Base-by-base conservation (phyloP, 1,139 yeast species). In the Candida albicans region DNA sequence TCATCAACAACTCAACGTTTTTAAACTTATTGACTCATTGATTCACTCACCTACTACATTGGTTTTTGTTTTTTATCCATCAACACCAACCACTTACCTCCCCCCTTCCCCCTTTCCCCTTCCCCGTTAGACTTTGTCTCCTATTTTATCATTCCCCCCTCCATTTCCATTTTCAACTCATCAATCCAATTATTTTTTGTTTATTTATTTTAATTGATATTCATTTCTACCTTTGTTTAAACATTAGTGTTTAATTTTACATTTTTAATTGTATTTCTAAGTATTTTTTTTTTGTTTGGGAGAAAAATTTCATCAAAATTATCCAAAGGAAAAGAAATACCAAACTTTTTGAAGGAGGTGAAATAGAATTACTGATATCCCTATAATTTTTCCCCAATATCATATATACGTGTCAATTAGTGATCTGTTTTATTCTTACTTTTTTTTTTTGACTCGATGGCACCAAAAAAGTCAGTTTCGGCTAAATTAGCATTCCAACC, bases 401-500 rank as follows among this genome's bases (percentile, higher is more conserved):
- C 22, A 18, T 18, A 18, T 18, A 18, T 18, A 18, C 22, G 22
- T 18, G 22, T 18, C 5, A 18, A 18, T 18, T 18, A 5, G 3
- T 18, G 5, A 5, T 18, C 22, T n/a, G 5, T 18, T 18, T 18
- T 18, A 18, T 18, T 18, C 5, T 27, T n/a, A 10, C 4, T 27
- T 27, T 27, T 27, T 27, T 27, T 27, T 7, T 27, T 27, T 27
- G 14, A 33, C n/a, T 22, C 26, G 18, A 43, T 45, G 49, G 39
- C 49, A 25, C 42, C 46, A 33, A 43, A 34, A 12, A 36, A 36
- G 15, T 15, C 40, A 33, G n/a, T 25, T 18, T 13, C 43, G 9
- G 14, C 15, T 6, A 29, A 36, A 18, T 28, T 39, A 14, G 48
- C 51, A 34, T 64, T 67, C 45, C 56, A 58, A 33, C 65, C 75